phyloP scores from a whole-genome alignment of 176 grass and related monocot genomes.

The Avena eriantha region DNA sequence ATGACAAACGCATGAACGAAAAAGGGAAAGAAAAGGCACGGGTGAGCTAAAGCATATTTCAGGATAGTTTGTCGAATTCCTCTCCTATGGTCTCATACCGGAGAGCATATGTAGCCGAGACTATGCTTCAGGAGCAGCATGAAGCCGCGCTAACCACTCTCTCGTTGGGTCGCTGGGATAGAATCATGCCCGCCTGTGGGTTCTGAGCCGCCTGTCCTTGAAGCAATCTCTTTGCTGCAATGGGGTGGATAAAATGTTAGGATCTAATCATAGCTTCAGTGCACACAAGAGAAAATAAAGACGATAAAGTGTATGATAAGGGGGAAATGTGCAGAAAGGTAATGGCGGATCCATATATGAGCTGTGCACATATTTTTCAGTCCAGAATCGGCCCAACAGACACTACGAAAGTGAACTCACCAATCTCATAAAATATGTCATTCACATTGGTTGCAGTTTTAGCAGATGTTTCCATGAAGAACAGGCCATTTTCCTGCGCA shows the following conservation, averaged over 20 bases:
- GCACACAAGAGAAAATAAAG: neutral
- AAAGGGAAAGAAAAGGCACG: neutral
- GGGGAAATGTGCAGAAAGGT: neutral
- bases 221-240: conserved; percentile 90
- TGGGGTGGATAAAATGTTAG: conserved; percentile 19
- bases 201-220: conserved; percentile 63
- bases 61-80: conserved; percentile 36
- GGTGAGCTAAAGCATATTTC: conserved; percentile 25
- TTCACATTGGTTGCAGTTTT: conserved; percentile 95
- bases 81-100: conserved; percentile 23
- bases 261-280: conserved; percentile 48
- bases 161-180: conserved; percentile 66
- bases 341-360: neutral
- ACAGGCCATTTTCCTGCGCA: conserved; percentile 87
- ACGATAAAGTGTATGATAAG: neutral
- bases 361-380: neutral
- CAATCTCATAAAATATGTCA: conserved; percentile 93
- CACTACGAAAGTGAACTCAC: conserved; percentile 53
- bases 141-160: conserved; percentile 71
- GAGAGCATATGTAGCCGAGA: neutral
- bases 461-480: conserved; percentile 96
- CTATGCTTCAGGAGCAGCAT: conserved; percentile 79
- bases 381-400: neutral
- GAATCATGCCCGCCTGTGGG: conserved; percentile 76
- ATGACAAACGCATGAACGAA: conserved; percentile 40